phyloP scores from a whole-genome alignment of 2,329 filamentous ascomycete genomes.

The Verticillium alfalfae region DNA sequence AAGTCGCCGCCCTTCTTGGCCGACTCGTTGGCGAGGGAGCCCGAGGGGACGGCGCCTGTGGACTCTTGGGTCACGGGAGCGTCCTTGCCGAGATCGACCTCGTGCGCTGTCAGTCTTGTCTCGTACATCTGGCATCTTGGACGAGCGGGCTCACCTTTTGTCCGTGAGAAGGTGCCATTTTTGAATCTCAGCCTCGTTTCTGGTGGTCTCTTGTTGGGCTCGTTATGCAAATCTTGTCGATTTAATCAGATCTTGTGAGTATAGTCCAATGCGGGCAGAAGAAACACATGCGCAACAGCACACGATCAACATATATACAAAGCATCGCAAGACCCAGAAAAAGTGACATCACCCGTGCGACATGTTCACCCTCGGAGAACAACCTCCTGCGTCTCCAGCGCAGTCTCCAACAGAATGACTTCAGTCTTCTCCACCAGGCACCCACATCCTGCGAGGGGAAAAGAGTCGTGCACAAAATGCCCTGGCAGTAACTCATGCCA shows the following conservation, averaged over 20 bases:
- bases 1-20: slow-evolving; percentile 54
- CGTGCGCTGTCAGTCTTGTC: not conserved
- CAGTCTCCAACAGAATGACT: not conserved
- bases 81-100: slow-evolving; percentile 38
- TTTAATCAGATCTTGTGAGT: not conserved
- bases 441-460: not conserved
- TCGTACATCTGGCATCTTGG: not conserved
- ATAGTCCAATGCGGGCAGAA: not conserved
- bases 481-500: not conserved
- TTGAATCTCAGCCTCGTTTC: not conserved
- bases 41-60: slow-evolving; percentile 57
- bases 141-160: not conserved
- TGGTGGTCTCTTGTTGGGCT: too few relatives aligned
- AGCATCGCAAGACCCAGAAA: not conserved
- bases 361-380: not conserved
- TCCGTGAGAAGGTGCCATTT: not conserved
- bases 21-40: slow-evolving; percentile 75
- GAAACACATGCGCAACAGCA: not conserved
- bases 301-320: not conserved
- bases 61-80: slow-evolving; percentile 52
- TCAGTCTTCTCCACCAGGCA: not conserved
- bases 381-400: not conserved
- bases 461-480: not conserved
- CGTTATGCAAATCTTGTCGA: not conserved
- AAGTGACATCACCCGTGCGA: not conserved